phyloP scores from a whole-genome alignment of 1,284 basidiomycete genomes.

The Austropuccinia psidii region DNA sequence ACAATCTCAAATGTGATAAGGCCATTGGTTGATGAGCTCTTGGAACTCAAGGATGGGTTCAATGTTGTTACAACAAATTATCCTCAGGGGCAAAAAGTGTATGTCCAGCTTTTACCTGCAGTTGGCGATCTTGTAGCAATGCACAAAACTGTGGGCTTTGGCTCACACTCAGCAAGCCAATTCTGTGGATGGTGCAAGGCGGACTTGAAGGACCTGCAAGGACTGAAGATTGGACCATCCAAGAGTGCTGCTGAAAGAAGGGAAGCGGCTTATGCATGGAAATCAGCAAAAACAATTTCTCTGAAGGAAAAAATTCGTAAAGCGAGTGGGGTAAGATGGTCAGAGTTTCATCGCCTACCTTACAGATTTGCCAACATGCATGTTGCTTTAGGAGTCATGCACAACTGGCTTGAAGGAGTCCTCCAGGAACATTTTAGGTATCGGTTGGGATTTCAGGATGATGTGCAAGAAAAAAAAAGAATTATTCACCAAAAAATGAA shows the following conservation, averaged over 20 bases:
- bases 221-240: neutral
- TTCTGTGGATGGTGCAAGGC: neutral
- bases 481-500: neutral
- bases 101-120: neutral
- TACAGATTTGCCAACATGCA: neutral
- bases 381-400: neutral
- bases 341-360: neutral
- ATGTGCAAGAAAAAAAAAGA: neutral
- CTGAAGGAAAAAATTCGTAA: neutral
- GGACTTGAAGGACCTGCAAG: neutral
- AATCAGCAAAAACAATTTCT: neutral
- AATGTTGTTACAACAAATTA: no score
- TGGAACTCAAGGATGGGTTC: neutral
- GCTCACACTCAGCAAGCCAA: neutral
- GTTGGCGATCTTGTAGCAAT: neutral
- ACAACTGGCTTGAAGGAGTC: slow-evolving; percentile 9
- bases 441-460: neutral
- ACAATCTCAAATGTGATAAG: neutral
- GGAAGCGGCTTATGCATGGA: neutral
- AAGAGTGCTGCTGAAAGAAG: neutral
- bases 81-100: no score
- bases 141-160: neutral
- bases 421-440: neutral
- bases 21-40: neutral
- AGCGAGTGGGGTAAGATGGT: neutral